Conservation (phyloP, 2,329 filamentous ascomycete species). For the Cladobotryum protrusum region DNA sequence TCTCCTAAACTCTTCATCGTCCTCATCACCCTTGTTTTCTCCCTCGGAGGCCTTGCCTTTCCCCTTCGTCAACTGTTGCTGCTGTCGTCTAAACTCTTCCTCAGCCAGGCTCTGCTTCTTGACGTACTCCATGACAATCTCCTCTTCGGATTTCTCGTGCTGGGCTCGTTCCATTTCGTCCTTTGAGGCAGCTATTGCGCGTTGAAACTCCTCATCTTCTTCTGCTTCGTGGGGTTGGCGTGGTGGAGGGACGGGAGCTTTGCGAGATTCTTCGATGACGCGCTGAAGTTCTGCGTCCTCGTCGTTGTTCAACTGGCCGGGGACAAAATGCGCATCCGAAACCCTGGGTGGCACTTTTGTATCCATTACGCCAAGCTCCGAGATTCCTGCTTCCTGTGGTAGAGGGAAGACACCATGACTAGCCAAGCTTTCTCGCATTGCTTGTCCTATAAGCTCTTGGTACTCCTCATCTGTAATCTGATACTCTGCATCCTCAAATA, state of each 20-base stretch:
- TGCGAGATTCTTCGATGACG: slow-evolving; percentile 36
- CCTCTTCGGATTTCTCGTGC: slow-evolving; percentile 54
- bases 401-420: slow-evolving; percentile 11
- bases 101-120: slow-evolving; percentile 71
- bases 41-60: slow-evolving; percentile 25
- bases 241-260: slow-evolving; percentile 15
- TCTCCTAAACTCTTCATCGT: slow-evolving; percentile 50
- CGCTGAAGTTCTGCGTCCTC: slow-evolving; percentile 33
- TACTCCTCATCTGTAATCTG: slow-evolving; percentile 53
- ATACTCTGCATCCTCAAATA: slow-evolving; percentile 35
- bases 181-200: slow-evolving; percentile 40
- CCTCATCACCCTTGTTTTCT: slow-evolving; percentile 34
- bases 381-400: slow-evolving; percentile 16
- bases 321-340: neutral
- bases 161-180: slow-evolving; percentile 37
- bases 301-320: slow-evolving; percentile 25
- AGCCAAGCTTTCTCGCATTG: slow-evolving; percentile 46
- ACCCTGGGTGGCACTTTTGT: neutral
- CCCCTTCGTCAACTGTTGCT: slow-evolving; percentile 24
- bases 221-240: slow-evolving; percentile 8
- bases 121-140: slow-evolving; percentile 69
- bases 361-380: slow-evolving; percentile 13
- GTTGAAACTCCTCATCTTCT: slow-evolving; percentile 39
- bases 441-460: slow-evolving; percentile 49
- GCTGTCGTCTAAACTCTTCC: slow-evolving; percentile 40